Evolutionary conservation across 2,329 filamentous ascomycete genomes (phyloP).

Genomic region (Clarireedia homoeocarpa): DNA sequence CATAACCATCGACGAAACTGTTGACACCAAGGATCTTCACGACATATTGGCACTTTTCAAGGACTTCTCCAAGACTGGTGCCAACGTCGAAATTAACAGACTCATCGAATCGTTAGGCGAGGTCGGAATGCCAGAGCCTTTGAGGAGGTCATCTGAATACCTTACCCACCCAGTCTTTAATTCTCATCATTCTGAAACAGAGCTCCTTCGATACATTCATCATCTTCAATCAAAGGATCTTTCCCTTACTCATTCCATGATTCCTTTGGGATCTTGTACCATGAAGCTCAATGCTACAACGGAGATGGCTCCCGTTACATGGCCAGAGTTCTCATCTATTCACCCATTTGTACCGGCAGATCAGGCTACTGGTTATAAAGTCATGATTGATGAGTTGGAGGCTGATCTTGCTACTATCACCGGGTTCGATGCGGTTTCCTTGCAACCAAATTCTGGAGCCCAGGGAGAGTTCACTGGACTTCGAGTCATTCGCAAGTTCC

Average conservation of each 20-base stretch:
- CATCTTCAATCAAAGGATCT: slow-evolving; percentile 91
- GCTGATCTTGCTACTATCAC: slow-evolving; percentile 74
- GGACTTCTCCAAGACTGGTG: slow-evolving; percentile 24
- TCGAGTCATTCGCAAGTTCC: slow-evolving; percentile 78
- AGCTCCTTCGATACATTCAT: slow-evolving; percentile 87
- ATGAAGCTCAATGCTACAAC: slow-evolving; percentile 97
- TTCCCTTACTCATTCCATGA: slow-evolving; percentile 94
- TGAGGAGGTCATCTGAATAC: slow-evolving; percentile 67
- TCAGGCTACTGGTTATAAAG: slow-evolving; percentile 59
- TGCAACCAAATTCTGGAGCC: slow-evolving; percentile 93
- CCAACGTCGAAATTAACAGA: slow-evolving; percentile 26
- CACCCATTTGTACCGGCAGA: slow-evolving; percentile 70
- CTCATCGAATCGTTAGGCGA: slow-evolving; percentile 35
- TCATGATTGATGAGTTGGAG: slow-evolving; percentile 65
- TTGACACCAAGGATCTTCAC: slow-evolving; percentile 46
- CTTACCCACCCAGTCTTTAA: slow-evolving; percentile 93
- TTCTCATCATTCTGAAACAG: slow-evolving; percentile 88
- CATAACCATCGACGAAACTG: slow-evolving; percentile 74
- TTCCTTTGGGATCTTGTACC: slow-evolving; percentile 90
- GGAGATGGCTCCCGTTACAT: slow-evolving; percentile 83
- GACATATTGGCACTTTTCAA: slow-evolving; percentile 51
- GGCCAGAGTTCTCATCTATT: slow-evolving; percentile 65
- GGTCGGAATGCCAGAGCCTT: slow-evolving; percentile 43
- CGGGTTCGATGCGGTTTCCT: slow-evolving; percentile 78
- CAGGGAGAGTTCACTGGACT: slow-evolving; percentile 93